Percentiles rank a stretch among this genome's conserved stretches.
These are phyloP conservation scores for Geoglossum cookeanum DNA, from an alignment of 2,329 filamentous ascomycete species.

Conservation along the genomic window DNA sequence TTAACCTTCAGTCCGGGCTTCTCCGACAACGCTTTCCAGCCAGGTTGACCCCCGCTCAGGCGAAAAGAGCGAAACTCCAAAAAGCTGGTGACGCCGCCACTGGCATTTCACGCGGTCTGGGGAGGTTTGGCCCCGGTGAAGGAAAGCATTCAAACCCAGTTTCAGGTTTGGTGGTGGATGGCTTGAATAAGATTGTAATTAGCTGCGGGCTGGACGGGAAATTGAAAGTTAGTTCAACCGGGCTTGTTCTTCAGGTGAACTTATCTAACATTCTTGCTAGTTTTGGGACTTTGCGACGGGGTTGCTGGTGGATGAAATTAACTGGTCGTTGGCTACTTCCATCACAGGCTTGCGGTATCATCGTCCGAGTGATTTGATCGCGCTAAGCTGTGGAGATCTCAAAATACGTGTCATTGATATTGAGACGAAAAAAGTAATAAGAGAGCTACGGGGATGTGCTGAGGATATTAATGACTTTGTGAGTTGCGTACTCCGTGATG, in stretches of 20 bases:
- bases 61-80: slow-evolving; percentile 51
- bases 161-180: slow-evolving; percentile 74
- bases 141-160: slow-evolving; percentile 67
- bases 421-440: slow-evolving; percentile 73
- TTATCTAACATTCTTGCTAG: slow-evolving; percentile 14
- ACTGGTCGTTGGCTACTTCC: slow-evolving; percentile 61
- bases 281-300: slow-evolving; percentile 95
- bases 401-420: slow-evolving; percentile 80
- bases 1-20: slow-evolving; percentile 83
- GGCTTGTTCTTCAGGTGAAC: neutral
- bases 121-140: slow-evolving; percentile 28
- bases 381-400: slow-evolving; percentile 73
- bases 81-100: slow-evolving; percentile 18
- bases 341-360: slow-evolving; percentile 68
- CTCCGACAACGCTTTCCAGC: slow-evolving; percentile 80
- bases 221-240: slow-evolving; percentile 40
- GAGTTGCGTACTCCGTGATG: slow-evolving; percentile 4
- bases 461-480: slow-evolving; percentile 54
- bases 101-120: neutral
- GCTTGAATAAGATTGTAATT: slow-evolving; percentile 68
- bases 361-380: slow-evolving; percentile 63
- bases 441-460: slow-evolving; percentile 75
- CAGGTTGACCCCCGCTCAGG: slow-evolving; percentile 56
- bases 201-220: slow-evolving; percentile 82
- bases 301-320: slow-evolving; percentile 56